Evolutionary conservation across 805 yeast genomes (phyloP), one percentile per base, ranked within the genome.

Genomic region (Suhomyces xylopsoci): DNA sequence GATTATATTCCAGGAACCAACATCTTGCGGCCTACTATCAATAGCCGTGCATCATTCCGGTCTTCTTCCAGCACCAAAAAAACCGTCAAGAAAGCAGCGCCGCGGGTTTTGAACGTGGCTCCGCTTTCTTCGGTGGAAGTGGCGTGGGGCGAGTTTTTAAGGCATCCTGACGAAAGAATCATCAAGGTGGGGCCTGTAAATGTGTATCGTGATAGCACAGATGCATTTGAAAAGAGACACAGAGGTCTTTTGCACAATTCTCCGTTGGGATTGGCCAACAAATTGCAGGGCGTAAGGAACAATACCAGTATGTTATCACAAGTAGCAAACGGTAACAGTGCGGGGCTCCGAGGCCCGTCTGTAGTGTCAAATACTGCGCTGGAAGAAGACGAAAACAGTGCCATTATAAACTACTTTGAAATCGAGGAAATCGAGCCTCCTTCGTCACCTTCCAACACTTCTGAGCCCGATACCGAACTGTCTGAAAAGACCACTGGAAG

Each of bases 1-100:
- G 83, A 81, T 8, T 70, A 73, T 54, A 79, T 81, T 49, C 85
- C 86, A 0, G 86, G 86, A 2, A 81, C 86, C 0, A 81, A 81
- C 55, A 81, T 82, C 43, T 73, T 81, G 49, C 63, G 86, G 50
- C 85, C 85, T 0, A 73, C 70, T 2, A 68, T 81, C 48, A 77
- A 74, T 53, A 69, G 78, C 0, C 56, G 73, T 47, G 64, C 54
- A 30, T 57, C 66, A 22, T 63, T 57, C 52, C 48, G 45, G 36
- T 42, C 64, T 7, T 55, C 65, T 10, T 47, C 61, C 8, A 55
- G 52, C 10, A 52, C 50, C 34, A 51, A 58, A 53, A 51, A 59
- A 34, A 26, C 58, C 5, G 44, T 57, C 24, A 54, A 57, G 34
- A 62, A 62, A 46, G 56, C 65, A 4, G 61, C 65, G 48, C 62